phyloP scores from a whole-genome alignment of 352 stramenopile genomes.

The Globisporangium abappressorium region DNA sequence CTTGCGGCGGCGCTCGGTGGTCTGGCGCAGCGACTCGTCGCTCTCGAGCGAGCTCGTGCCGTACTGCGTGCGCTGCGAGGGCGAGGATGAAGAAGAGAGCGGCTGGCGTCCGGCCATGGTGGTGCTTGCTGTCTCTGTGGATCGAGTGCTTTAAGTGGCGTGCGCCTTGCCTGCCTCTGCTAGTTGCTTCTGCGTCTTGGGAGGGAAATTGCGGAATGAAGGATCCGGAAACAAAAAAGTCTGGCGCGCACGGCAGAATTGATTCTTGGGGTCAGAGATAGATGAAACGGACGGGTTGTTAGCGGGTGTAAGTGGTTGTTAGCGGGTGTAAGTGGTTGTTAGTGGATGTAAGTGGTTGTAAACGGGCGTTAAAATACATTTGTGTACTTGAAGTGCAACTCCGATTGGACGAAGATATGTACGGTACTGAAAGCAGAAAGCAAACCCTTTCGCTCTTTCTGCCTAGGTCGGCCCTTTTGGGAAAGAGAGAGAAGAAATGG shows the following conservation, averaged over 20 bases:
- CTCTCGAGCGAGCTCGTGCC: constrained; percentile 28
- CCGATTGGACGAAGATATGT: background rate
- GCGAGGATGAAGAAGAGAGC: background rate
- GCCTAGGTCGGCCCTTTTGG: background rate
- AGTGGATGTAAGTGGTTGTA: background rate
- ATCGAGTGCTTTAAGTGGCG: background rate
- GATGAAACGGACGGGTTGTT: background rate
- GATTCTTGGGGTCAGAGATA: background rate
- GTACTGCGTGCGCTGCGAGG: constrained; percentile 18
- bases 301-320: background rate
- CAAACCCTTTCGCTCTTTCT: background rate
- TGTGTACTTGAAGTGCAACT: background rate
- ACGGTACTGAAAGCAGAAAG: background rate
- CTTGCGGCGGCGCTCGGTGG: constrained; percentile 25
- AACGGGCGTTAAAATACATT: background rate
- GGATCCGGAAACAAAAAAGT: background rate
- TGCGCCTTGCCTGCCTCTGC: too few species aligned
- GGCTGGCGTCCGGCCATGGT: background rate
- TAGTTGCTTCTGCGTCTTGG: background rate
- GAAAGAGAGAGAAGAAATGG: too few species aligned
- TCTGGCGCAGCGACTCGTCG: constrained; percentile 14
- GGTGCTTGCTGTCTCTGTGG: background rate
- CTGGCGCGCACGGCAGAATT: background rate
- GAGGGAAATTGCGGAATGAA: constrained; percentile 3
- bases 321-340: background rate